A percentile compares a stretch with the other conserved stretches of the same genome.
Evolutionary conservation across 1,139 yeast genomes (phyloP).

Genomic region (Hemisphaericaspora subhashii): DNA sequence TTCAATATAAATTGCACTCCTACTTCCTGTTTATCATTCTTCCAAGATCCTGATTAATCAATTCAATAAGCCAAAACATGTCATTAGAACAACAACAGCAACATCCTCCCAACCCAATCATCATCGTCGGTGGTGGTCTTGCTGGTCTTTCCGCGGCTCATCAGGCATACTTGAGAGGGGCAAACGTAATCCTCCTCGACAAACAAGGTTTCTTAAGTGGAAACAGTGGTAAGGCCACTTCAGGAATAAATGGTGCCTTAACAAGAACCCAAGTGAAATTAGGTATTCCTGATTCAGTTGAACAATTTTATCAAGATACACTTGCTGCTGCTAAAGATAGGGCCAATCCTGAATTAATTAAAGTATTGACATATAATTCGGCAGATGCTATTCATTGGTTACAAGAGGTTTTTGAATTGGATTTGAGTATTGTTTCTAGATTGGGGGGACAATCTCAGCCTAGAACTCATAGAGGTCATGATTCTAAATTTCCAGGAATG

Average conservation of each 20-base stretch:
- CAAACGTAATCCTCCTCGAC: slow-evolving; percentile 60
- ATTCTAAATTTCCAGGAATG: slow-evolving; percentile 71
- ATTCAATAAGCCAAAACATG: slow-evolving; percentile 8
- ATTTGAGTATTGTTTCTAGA: slow-evolving; percentile 64
- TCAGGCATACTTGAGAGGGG: slow-evolving; percentile 56
- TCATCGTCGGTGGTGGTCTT: slow-evolving; percentile 77
- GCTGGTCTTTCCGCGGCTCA: slow-evolving; percentile 81
- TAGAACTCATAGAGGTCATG: slow-evolving; percentile 72
- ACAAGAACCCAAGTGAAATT: slow-evolving; percentile 59
- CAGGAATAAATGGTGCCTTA: slow-evolving; percentile 77
- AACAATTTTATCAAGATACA: slow-evolving; percentile 65
- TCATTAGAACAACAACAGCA: slow-evolving; percentile 8
- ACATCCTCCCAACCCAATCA: slow-evolving; percentile 43
- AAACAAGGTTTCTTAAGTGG: slow-evolving; percentile 71
- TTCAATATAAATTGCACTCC: too few relatives aligned
- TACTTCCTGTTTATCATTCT: too few relatives aligned
- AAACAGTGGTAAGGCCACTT: slow-evolving; percentile 77
- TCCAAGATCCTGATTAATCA: too few relatives aligned
- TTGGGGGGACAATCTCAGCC: slow-evolving; percentile 76
- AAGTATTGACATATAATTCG: slow-evolving; percentile 52
- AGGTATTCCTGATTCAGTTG: slow-evolving; percentile 55
- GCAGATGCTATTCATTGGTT: slow-evolving; percentile 73
- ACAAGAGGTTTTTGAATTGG: slow-evolving; percentile 58
- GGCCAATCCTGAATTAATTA: slow-evolving; percentile 56
- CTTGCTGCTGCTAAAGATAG: slow-evolving; percentile 61